These are phyloP conservation scores for Ramaria sp. DNA, from an alignment of 768 basidiomycete species.

Conservation along the genomic window DNA sequence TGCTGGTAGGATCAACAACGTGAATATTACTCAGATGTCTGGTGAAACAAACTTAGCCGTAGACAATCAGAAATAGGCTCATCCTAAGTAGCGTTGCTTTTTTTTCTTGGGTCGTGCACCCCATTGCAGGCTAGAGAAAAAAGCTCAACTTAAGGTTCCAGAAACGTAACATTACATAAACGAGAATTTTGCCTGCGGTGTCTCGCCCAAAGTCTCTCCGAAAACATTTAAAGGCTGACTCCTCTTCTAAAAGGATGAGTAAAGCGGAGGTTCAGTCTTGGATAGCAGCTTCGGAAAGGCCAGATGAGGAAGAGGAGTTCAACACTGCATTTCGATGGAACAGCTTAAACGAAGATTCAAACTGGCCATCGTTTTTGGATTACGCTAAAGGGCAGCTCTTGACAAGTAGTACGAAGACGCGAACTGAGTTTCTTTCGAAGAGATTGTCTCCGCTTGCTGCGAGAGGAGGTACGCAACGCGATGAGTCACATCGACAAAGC, in stretches of 20 bases:
- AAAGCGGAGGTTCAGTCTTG: constrained; percentile 54
- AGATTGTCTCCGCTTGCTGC: constrained; percentile 46
- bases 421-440: constrained; percentile 51
- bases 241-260: constrained; percentile 1
- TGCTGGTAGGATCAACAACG: too few relatives aligned
- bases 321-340: constrained; percentile 30
- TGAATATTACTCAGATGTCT: too few relatives aligned
- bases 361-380: constrained; percentile 46
- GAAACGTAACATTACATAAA: not conserved
- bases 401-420: constrained; percentile 39
- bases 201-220: not conserved
- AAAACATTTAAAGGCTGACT: not conserved
- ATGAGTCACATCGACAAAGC: constrained; percentile 1
- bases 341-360: constrained; percentile 36
- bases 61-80: too few relatives aligned
- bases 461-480: constrained; percentile 39
- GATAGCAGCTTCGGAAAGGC: constrained; percentile 29
- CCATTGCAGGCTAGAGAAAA: too few relatives aligned
- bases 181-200: not conserved
- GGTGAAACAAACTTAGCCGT: too few relatives aligned
- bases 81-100: too few relatives aligned
- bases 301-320: constrained; percentile 24
- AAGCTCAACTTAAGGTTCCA: too few relatives aligned
- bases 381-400: constrained; percentile 42
- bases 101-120: too few relatives aligned